phyloP scores from a whole-genome alignment of 1,139 yeast species.

The Hyphopichia wangnamkhiaoensis region DNA sequence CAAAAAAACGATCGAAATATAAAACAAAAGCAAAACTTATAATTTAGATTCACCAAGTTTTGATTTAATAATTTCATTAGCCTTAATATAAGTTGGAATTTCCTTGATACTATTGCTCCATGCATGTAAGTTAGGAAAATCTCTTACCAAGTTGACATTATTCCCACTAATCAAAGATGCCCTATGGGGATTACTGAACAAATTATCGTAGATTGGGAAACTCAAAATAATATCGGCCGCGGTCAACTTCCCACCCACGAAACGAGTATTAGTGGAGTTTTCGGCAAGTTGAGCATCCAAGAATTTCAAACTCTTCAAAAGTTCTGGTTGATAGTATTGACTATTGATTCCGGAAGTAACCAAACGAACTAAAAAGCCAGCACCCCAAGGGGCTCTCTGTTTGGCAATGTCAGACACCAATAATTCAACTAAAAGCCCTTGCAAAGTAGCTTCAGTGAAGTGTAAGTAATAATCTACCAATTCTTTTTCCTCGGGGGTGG shows the following conservation, averaged over 20 bases:
- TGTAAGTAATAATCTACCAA: slow-evolving; percentile 37
- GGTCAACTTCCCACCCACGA: slow-evolving; percentile 39
- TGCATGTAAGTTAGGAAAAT: slow-evolving; percentile 25
- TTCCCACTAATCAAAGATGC: slow-evolving; percentile 9
- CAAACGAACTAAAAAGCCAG: slow-evolving; percentile 21
- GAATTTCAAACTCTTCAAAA: slow-evolving; percentile 24
- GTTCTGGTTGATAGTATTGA: slow-evolving; percentile 28
- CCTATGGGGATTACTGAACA: slow-evolving; percentile 18
- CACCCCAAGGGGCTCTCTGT: slow-evolving; percentile 32
- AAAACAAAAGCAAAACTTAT: neutral
- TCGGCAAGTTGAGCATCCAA: slow-evolving; percentile 31
- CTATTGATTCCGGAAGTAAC: slow-evolving; percentile 27
- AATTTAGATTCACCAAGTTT: slow-evolving; percentile 3
- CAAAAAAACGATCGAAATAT: neutral
- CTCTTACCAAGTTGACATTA: slow-evolving; percentile 9
- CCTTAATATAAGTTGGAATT: slow-evolving; percentile 22
- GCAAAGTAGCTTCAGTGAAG: slow-evolving; percentile 43
- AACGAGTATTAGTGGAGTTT: slow-evolving; percentile 27
- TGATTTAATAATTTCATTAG: slow-evolving; percentile 17
- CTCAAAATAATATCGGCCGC: slow-evolving; percentile 41
- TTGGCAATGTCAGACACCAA: slow-evolving; percentile 29
- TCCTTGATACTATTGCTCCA: slow-evolving; percentile 24
- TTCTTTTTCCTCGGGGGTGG: slow-evolving; percentile 24
- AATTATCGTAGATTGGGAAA: slow-evolving; percentile 32
- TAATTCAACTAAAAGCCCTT: slow-evolving; percentile 32